A percentile compares a stretch with the other conserved stretches of the same genome.
Evolutionary conservation across 1,284 basidiomycete species (phyloP).

Genomic region (Termitomyces sp.): DNA sequence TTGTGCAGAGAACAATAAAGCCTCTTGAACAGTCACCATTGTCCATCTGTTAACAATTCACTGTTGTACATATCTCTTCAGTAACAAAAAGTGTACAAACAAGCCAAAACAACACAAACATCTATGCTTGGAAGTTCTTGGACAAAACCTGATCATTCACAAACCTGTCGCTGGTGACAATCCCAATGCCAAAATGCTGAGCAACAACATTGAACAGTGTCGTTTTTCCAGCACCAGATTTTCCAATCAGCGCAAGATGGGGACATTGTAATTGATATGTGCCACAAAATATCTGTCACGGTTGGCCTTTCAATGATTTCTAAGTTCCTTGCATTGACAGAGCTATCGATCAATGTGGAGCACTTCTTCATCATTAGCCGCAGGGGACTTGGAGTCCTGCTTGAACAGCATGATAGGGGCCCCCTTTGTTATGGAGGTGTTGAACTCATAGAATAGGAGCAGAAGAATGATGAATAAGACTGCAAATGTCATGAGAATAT

Average conservation of each 20-base stretch:
- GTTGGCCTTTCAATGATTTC: constrained; percentile 13
- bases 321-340: constrained; percentile 15
- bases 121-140: constrained; percentile 68
- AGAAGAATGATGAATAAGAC: constrained; percentile 42
- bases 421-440: constrained; percentile 30
- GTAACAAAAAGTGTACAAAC: neutral
- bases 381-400: constrained; percentile 26
- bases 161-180: constrained; percentile 71
- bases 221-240: constrained; percentile 62
- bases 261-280: constrained; percentile 60
- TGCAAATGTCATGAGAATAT: constrained; percentile 51
- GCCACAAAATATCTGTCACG: constrained; percentile 49
- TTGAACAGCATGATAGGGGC: constrained; percentile 37
- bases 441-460: constrained; percentile 49
- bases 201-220: constrained; percentile 62
- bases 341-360: neutral
- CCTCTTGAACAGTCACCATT: constrained; percentile 78
- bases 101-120: constrained; percentile 29
- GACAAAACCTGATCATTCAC: constrained; percentile 73
- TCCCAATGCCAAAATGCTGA: constrained; percentile 66
- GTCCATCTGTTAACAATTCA: constrained; percentile 77
- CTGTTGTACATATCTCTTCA: constrained; percentile 19
- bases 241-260: constrained; percentile 65
- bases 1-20: constrained; percentile 76
- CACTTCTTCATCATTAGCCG: constrained; percentile 22